These are phyloP conservation scores for Discostella stelligera DNA, from an alignment of 352 stramenopile species.

Conservation along the genomic window DNA sequence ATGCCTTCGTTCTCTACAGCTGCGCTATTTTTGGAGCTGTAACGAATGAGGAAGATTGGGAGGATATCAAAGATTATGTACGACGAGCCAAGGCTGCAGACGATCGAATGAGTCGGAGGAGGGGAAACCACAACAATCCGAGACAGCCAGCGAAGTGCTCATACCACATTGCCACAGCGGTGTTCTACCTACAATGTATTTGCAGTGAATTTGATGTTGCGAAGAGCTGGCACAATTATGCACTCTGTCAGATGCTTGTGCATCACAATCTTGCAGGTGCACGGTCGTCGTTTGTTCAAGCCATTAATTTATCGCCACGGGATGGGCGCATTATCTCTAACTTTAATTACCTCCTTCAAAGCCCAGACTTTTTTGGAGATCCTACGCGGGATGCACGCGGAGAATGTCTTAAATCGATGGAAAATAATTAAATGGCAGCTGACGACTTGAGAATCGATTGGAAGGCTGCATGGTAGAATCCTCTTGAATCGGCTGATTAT, in stretches of 20 bases:
- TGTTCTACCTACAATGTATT: conserved; percentile 48
- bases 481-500: neutral
- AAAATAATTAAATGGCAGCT: neutral
- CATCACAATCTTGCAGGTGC: conserved; percentile 37
- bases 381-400: conserved; percentile 3
- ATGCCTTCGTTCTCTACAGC: conserved; percentile 67
- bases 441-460: neutral
- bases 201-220: conserved; percentile 20
- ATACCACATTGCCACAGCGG: conserved; percentile 56
- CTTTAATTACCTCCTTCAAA: conserved; percentile 65
- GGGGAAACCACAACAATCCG: neutral
- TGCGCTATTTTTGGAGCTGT: conserved; percentile 66
- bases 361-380: conserved; percentile 35
- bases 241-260: conserved; percentile 69
- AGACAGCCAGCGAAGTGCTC: conserved; percentile 34
- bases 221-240: conserved; percentile 69
- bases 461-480: neutral
- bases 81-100: conserved; percentile 48
- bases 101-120: conserved; percentile 20
- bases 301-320: conserved; percentile 47
- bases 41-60: conserved; percentile 62
- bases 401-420: neutral
- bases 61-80: conserved; percentile 65
- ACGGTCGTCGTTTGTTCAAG: conserved; percentile 53
- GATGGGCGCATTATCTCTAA: conserved; percentile 60